Evolutionary conservation across 2,329 filamentous ascomycete species (phyloP), one percentile per base, ranked within the genome.

Genomic region (Talaromyces sp.): DNA sequence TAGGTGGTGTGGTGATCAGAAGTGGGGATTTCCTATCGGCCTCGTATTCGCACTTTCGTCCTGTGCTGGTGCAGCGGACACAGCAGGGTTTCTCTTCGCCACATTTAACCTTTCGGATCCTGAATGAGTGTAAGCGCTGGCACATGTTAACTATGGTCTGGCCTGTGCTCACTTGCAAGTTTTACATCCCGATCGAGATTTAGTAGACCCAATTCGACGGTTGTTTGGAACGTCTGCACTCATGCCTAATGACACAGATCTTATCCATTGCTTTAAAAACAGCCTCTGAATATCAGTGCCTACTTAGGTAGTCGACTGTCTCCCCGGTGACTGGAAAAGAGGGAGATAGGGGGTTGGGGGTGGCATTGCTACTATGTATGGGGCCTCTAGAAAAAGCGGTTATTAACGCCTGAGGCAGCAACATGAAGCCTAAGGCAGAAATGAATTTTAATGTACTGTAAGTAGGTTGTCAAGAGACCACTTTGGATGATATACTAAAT

Each of bases 101-200:
- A 57, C 66, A 54, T 50, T 65, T 52, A 49, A 68, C 53, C 48
- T 44, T 54, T 24, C 55, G 47, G 43, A 58, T 53, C 52, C 63
- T 57, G 32, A 27, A 20, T 6, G 37, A 27, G 30, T 5, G 13
- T 50, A 16, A 55, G 37, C 16, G 9, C 20, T 3, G 19, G 37
- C 16, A 9, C 39, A 5, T 48, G 29, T 19, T 6, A 19, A 39
- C 10, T 17, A 39, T 8, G 4, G 36, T 3, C 14, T 36, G 33
- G 13, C 3, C 33, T 3, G 11, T n/a, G 50, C 53, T 46, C 40
- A 58, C 59, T 62, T 62, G 59, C 57, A 62, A 9, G 53, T 62
- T 49, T 41, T 58, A 27, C 59, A 62, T 7, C 59, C 57, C 6
- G 20, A 36, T 20, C 54, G 57, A 22, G 56, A 60, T 46, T 60